Evolutionary conservation across 371 early-diverging fungal species (phyloP).

Genomic region (Mucor racemosus): DNA sequence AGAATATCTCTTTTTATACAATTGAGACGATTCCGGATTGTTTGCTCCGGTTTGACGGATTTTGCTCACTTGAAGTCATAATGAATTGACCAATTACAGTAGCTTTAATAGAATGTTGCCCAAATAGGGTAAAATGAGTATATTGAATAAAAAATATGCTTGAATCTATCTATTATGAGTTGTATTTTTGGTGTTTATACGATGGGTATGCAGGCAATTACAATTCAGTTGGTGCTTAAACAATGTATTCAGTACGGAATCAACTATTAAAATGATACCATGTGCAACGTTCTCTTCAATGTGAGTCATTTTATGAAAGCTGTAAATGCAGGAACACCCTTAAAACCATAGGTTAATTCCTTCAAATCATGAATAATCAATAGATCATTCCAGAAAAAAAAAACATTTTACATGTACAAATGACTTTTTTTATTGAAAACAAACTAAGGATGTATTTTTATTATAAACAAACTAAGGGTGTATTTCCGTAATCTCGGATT

Average conservation of each 20-base stretch:
- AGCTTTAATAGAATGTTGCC: no score
- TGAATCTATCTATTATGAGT: no score
- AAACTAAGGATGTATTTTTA: not conserved
- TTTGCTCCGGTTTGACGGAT: slow-evolving; percentile 6
- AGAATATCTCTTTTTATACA: not conserved
- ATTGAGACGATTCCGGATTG: not conserved
- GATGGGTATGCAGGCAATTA: no score
- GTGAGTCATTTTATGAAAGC: not conserved
- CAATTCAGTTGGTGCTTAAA: not conserved
- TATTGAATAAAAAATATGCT: no score
- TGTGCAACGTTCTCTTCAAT: not conserved
- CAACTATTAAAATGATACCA: not conserved
- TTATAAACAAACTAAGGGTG: not conserved
- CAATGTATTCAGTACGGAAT: not conserved
- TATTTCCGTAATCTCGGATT: slow-evolving; percentile 2
- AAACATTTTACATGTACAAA: not conserved
- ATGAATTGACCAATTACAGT: not conserved
- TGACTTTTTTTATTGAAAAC: not conserved
- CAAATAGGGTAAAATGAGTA: not conserved
- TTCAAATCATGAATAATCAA: not conserved
- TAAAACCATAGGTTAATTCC: not conserved
- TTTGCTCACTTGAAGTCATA: slow-evolving; percentile 2
- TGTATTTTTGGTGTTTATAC: no score
- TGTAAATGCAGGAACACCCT: not conserved
- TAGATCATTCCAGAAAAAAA: slow-evolving; percentile 3